These are phyloP conservation scores for Scedosporium dehoogii DNA, from an alignment of 2,329 filamentous ascomycete species.

Conservation along the genomic window DNA sequence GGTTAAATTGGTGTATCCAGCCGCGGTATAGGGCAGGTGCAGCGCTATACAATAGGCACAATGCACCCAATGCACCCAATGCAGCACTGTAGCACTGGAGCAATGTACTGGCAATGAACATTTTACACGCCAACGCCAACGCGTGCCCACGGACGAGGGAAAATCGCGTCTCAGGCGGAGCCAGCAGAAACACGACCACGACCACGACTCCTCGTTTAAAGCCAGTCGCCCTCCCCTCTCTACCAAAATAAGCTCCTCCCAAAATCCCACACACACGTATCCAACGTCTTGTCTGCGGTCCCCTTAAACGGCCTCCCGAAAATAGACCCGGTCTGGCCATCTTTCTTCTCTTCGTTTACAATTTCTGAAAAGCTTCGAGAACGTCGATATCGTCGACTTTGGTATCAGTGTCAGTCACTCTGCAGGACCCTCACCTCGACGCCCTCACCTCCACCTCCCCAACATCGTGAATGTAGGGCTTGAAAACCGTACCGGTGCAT, in stretches of 20 bases:
- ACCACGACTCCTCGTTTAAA: neutral
- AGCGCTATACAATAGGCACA: neutral
- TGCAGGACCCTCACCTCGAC: neutral
- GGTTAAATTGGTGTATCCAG: neutral
- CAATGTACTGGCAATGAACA: neutral
- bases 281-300: neutral
- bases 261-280: neutral
- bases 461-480: conserved; percentile 1
- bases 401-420: neutral
- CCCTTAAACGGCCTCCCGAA: neutral
- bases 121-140: conserved; percentile 6
- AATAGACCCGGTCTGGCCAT: neutral
- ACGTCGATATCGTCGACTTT: neutral
- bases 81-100: neutral
- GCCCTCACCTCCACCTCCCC: neutral
- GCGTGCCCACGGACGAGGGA: conserved; percentile 4
- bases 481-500: neutral
- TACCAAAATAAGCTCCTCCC: neutral
- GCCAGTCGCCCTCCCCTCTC: conserved; percentile 2
- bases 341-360: neutral
- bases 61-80: neutral
- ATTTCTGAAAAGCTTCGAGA: neutral
- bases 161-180: conserved; percentile 5
- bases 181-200: conserved; percentile 4
- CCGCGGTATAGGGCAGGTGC: neutral